phyloP scores from a whole-genome alignment of 2,329 filamentous ascomycete genomes.

The Teratosphaeria nubilosa region DNA sequence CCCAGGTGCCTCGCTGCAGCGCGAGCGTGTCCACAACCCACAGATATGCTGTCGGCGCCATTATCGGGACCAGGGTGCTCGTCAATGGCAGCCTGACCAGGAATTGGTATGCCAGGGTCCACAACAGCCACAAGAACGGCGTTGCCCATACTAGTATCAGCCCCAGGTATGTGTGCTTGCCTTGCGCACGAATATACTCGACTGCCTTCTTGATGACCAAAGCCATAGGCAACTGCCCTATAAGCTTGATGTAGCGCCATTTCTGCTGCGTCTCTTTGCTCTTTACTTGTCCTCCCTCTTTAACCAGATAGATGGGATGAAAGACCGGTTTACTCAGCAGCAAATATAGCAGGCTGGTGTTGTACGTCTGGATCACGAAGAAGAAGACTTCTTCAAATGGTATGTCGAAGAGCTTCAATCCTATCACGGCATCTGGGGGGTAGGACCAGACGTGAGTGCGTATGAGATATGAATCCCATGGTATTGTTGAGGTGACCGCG shows the following conservation, averaged over 20 bases:
- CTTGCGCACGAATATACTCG: slow-evolving; percentile 35
- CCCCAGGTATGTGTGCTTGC: slow-evolving; percentile 54
- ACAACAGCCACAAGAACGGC: slow-evolving; percentile 56
- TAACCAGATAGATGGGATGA: slow-evolving; percentile 43
- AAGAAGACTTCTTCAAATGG: slow-evolving; percentile 67
- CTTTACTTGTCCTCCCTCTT: slow-evolving; percentile 23
- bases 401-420: slow-evolving; percentile 52
- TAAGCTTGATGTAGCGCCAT: slow-evolving; percentile 33
- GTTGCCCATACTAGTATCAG: slow-evolving; percentile 60
- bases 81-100: slow-evolving; percentile 49
- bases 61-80: slow-evolving; percentile 50
- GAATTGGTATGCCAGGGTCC: slow-evolving; percentile 54
- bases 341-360: slow-evolving; percentile 58
- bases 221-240: slow-evolving; percentile 43
- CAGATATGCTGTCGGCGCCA: slow-evolving; percentile 56
- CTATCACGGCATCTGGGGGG: slow-evolving; percentile 53
- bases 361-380: slow-evolving; percentile 68
- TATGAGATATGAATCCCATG: slow-evolving; percentile 70
- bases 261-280: slow-evolving; percentile 11
- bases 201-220: slow-evolving; percentile 36
- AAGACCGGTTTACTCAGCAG: slow-evolving; percentile 55
- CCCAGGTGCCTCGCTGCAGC: slow-evolving; percentile 59
- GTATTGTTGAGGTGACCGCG: slow-evolving; percentile 58
- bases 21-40: slow-evolving; percentile 64
- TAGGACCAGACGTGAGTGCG: slow-evolving; percentile 61